phyloP scores from a whole-genome alignment of 2,329 filamentous ascomycete genomes.

The Botrytis porri region DNA sequence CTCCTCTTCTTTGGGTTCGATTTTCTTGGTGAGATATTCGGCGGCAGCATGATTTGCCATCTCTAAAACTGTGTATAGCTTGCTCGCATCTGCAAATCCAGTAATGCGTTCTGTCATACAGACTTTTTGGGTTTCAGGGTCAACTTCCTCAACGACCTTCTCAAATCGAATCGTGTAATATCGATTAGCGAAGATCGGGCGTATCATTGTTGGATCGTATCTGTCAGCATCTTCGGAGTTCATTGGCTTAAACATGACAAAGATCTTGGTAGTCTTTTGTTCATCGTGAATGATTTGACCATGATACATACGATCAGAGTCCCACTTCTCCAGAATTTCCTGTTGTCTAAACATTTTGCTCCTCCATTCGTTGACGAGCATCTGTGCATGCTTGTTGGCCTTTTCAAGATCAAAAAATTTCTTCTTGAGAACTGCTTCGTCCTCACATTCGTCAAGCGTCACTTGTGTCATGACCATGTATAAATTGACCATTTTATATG shows the following conservation, averaged over 20 bases:
- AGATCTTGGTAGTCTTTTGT: neutral
- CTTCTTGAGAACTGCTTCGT: neutral
- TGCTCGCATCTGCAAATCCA: neutral
- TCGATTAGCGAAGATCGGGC: neutral
- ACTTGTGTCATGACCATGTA: conserved; percentile 14
- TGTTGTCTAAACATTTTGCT: neutral
- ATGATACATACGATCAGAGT: neutral
- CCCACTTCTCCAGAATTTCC: conserved; percentile 8
- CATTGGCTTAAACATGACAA: neutral
- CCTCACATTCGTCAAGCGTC: neutral
- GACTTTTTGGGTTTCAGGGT: neutral
- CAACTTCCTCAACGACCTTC: neutral
- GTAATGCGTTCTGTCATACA: neutral
- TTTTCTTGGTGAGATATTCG: conserved; percentile 14
- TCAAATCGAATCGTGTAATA: conserved; percentile 8
- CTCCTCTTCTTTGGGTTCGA: conserved; percentile 22
- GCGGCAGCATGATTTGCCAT: conserved; percentile 28
- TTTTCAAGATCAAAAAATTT: conserved; percentile 11
- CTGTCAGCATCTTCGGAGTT: neutral
- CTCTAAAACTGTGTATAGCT: conserved; percentile 17
- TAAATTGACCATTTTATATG: conserved; percentile 16
- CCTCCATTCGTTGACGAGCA: conserved; percentile 9
- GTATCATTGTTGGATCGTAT: conserved; percentile 1
- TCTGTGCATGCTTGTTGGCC: conserved; percentile 18
- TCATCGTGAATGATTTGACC: neutral